Evolutionary conservation across 2,329 filamentous ascomycete species (phyloP).

Genomic region (Hypomyces perniciosus): DNA sequence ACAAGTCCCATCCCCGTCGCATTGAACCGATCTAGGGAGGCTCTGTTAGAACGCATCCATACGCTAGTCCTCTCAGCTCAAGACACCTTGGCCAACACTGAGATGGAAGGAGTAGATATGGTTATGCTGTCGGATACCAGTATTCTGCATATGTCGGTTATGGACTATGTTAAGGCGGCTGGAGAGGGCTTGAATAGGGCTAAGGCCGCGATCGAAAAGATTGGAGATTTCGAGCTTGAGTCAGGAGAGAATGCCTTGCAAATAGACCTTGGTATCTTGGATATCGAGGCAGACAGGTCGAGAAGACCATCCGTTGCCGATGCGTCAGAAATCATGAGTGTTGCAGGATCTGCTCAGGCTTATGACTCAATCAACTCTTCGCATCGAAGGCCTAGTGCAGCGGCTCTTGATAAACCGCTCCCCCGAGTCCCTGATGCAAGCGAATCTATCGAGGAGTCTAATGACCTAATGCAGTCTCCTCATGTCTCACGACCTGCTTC

Average conservation of each 20-base stretch:
- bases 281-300: constrained; percentile 33
- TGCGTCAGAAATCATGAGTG: constrained; percentile 32
- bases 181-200: constrained; percentile 88
- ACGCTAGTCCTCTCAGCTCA: constrained; percentile 76
- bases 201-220: constrained; percentile 76
- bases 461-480: constrained; percentile 28
- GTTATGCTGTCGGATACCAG: constrained; percentile 76
- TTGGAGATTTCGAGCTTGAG: constrained; percentile 88
- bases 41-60: constrained; percentile 74
- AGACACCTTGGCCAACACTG: constrained; percentile 66
- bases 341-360: constrained; percentile 34
- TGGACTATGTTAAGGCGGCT: constrained; percentile 80
- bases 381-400: constrained; percentile 33
- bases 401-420: constrained; percentile 60
- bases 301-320: constrained; percentile 28
- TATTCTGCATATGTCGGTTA: constrained; percentile 70
- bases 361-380: constrained; percentile 32
- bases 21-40: constrained; percentile 62
- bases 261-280: constrained; percentile 49
- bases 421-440: constrained; percentile 51
- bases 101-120: constrained; percentile 67
- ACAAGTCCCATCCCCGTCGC: constrained; percentile 62
- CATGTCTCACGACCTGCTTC: constrained; percentile 39
- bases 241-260: constrained; percentile 52
- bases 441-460: constrained; percentile 1